Evolutionary conservation across 1,284 basidiomycete species (phyloP), one percentile per base, ranked within the genome.

Genomic region (Tylopilus sp.): DNA sequence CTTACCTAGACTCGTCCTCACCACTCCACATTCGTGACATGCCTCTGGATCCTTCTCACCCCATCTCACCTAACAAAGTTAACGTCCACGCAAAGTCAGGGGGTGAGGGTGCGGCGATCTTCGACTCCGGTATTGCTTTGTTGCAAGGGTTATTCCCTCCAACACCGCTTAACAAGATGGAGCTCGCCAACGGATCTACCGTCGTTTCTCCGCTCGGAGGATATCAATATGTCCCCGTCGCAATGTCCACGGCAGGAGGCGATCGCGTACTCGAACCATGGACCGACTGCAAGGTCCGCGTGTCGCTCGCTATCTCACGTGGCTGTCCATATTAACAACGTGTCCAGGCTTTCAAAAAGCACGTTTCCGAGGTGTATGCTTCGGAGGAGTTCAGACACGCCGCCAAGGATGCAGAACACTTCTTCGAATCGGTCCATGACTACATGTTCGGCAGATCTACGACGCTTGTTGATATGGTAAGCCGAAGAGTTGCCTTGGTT

Each of bases 231-330:
- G 77, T 91, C 50, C 86, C 87, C 29, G 79, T 91, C 42, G 82
- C 90, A 68, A 89, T 89, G 31, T 79, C 90, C 40, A 82, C 90
- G 58, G 85, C 89, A 37, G 78, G 76, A 33, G 86, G 90, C 55
- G 88, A 90, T 61, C 79, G 84, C 57, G 86, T 87, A 48, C 73
- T 94, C 57, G 89, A 94, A 69, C 81, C 84, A 41, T 93, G 87
- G 86, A 89, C 86, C n/a, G 76, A 83, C 59, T 92, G 89, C 72
- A 84, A 85, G 29, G 86, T 87, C 63, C 46, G 78, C 50, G 41
- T 48, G 25, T 33, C 30, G 36, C 18, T 51, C 48, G 6, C 38
- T 23, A 11, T 51, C 41, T 39, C 58, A 54, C 56, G 54, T 63
- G 54, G 28, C 28, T 19, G 26, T 37, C 11, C 37, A 44, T 30